Evolutionary conservation across 805 yeast species (phyloP).

Genomic region (Kodamaea hsintzibuensis): DNA sequence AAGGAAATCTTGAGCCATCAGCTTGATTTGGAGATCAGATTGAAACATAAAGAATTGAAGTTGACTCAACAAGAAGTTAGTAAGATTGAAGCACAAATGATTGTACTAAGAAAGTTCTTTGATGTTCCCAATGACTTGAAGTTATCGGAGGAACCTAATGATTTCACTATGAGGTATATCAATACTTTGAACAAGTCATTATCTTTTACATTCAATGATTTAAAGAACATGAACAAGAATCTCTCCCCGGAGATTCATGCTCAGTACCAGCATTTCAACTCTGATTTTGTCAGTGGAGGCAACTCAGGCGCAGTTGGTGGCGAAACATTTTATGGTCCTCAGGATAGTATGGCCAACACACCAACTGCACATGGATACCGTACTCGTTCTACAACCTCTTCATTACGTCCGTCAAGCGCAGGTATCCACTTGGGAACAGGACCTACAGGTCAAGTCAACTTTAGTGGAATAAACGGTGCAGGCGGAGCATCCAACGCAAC

Average conservation of each 20-base stretch:
- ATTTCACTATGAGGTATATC: slow-evolving; percentile 44
- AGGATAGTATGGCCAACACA: neutral
- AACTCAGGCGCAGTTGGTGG: neutral
- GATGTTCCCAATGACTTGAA: slow-evolving; percentile 41
- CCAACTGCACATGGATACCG: slow-evolving; percentile 28
- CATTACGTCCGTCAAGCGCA: slow-evolving; percentile 54
- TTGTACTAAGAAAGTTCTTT: slow-evolving; percentile 48
- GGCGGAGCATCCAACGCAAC: neutral
- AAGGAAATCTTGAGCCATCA: slow-evolving; percentile 43
- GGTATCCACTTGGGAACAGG: slow-evolving; percentile 16
- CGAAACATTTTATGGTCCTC: neutral
- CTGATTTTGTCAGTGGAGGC: slow-evolving; percentile 8
- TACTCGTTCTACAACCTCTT: slow-evolving; percentile 52
- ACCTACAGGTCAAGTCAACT: slow-evolving; percentile 5
- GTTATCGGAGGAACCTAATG: slow-evolving; percentile 45
- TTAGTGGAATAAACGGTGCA: slow-evolving; percentile 1
- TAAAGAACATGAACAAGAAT: slow-evolving; percentile 16
- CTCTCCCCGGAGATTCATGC: slow-evolving; percentile 1
- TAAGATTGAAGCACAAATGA: slow-evolving; percentile 59
- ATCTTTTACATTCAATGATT: slow-evolving; percentile 31
- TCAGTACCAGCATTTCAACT: slow-evolving; percentile 7
- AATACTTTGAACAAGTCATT: slow-evolving; percentile 37
- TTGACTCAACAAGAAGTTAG: slow-evolving; percentile 54
- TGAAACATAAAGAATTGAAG: slow-evolving; percentile 58
- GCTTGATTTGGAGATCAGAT: slow-evolving; percentile 58